phyloP scores from a whole-genome alignment of 1,284 basidiomycete genomes.

The Malassezia japonica region DNA sequence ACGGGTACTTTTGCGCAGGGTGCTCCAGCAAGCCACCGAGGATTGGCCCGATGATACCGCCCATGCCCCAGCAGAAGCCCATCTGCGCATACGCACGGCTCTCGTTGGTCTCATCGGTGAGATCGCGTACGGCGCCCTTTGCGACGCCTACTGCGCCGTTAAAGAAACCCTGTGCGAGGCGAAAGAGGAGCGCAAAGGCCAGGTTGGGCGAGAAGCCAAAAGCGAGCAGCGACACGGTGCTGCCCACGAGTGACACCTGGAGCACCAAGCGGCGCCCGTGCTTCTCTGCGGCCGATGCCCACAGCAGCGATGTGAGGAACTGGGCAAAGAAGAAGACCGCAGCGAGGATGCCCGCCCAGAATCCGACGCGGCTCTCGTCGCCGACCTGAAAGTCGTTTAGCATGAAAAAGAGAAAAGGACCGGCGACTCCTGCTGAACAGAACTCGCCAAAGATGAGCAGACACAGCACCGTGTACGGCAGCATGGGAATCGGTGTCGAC shows the following conservation, averaged over 20 bases:
- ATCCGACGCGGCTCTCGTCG: constrained; percentile 40
- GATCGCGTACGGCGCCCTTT: constrained; percentile 67
- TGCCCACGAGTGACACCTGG: constrained; percentile 72
- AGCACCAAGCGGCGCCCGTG: constrained; percentile 79
- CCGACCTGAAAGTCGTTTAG: constrained; percentile 43
- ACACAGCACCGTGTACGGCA: constrained; percentile 45
- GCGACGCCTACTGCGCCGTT: constrained; percentile 89
- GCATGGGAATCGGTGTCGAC: constrained; percentile 36
- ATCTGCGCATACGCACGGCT: constrained; percentile 85
- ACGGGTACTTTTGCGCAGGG: constrained; percentile 74
- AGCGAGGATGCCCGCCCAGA: constrained; percentile 44
- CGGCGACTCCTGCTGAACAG: constrained; percentile 64
- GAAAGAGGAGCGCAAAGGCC: constrained; percentile 66
- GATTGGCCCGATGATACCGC: constrained; percentile 65
- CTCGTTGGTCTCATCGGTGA: constrained; percentile 83
- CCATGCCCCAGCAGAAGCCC: constrained; percentile 92
- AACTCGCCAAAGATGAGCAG: constrained; percentile 47
- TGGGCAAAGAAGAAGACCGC: constrained; percentile 49
- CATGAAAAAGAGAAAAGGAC: constrained; percentile 47
- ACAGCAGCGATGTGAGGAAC: constrained; percentile 76
- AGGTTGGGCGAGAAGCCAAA: constrained; percentile 68
- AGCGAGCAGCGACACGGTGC: constrained; percentile 63
- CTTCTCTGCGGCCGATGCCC: constrained; percentile 86
- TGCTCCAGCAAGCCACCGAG: constrained; percentile 56
- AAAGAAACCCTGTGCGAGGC: constrained; percentile 89